Evolutionary conservation across 2,329 filamentous ascomycete species (phyloP).

Genomic region (Diaporthe ampelina): DNA sequence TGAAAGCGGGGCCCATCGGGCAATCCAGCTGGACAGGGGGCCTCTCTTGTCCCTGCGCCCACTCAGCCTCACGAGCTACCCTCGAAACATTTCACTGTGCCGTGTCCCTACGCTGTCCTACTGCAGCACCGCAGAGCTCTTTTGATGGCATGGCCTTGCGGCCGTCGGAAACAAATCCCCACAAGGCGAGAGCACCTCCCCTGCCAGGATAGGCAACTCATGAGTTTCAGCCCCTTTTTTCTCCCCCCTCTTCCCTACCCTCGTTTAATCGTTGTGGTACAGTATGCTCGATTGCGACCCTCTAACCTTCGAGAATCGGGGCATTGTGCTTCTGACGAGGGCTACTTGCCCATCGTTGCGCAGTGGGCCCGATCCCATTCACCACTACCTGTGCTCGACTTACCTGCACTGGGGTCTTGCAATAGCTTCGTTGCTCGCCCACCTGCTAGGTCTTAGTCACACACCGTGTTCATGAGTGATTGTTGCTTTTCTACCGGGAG

Average conservation of each 20-base stretch:
- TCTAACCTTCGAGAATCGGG: slow-evolving; percentile 5
- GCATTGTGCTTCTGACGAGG: slow-evolving; percentile 11
- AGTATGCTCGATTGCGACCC: not conserved
- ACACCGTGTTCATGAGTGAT: not conserved
- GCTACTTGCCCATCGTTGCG: too few species aligned
- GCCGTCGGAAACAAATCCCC: slow-evolving; percentile 33
- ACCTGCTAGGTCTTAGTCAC: not conserved
- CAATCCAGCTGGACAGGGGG: slow-evolving; percentile 27
- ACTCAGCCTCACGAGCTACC: slow-evolving; percentile 3
- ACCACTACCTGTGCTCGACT: not conserved
- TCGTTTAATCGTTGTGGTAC: not conserved
- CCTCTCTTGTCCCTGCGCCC: slow-evolving; percentile 12
- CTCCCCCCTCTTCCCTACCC: not conserved
- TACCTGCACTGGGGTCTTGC: not conserved
- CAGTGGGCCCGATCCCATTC: not conserved
- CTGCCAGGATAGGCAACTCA: slow-evolving; percentile 18
- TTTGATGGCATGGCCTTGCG: not conserved
- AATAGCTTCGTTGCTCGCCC: not conserved
- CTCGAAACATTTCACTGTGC: slow-evolving; percentile 11
- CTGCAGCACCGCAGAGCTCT: not conserved
- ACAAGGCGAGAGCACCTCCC: slow-evolving; percentile 24
- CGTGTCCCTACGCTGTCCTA: not conserved
- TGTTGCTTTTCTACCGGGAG: not conserved
- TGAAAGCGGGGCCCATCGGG: slow-evolving; percentile 30
- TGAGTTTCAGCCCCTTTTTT: slow-evolving; percentile 37